Evolutionary conservation across 2,329 filamentous ascomycete genomes (phyloP).

Genomic region (Colletotrichum orchidophilum): DNA sequence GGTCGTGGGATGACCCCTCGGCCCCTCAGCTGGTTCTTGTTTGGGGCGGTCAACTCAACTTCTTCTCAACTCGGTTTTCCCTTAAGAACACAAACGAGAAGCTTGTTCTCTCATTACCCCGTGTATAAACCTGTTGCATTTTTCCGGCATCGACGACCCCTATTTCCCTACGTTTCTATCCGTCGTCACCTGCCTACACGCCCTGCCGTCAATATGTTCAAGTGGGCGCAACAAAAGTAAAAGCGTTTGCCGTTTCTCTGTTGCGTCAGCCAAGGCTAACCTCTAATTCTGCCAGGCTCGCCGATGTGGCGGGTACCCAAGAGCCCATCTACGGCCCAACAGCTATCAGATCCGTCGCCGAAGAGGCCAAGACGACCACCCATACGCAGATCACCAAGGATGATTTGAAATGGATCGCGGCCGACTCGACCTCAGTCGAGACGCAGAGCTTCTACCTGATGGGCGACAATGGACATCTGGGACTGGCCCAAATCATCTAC

Average conservation of each 20-base stretch:
- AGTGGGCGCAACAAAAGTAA: slow-evolving; percentile 93
- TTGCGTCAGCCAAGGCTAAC: slow-evolving; percentile 36
- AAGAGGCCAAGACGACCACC: slow-evolving; percentile 79
- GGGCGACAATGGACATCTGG: slow-evolving; percentile 79
- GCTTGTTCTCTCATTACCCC: slow-evolving; percentile 6
- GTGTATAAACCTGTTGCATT: slow-evolving; percentile 12
- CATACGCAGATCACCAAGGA: slow-evolving; percentile 83
- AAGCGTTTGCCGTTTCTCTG: slow-evolving; percentile 43
- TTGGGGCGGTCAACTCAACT: slow-evolving; percentile 32
- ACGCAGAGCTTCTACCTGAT: slow-evolving; percentile 94
- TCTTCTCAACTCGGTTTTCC: slow-evolving; percentile 20
- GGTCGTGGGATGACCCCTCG: slow-evolving; percentile 34
- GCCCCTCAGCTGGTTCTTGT: slow-evolving; percentile 25
- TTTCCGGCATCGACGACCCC: background rate
- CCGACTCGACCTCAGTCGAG: slow-evolving; percentile 90
- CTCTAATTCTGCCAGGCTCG: slow-evolving; percentile 58
- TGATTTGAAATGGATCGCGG: slow-evolving; percentile 82
- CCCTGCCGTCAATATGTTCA: slow-evolving; percentile 74
- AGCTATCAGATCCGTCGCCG: slow-evolving; percentile 85
- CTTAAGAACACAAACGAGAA: slow-evolving; percentile 27
- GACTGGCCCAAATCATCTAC: slow-evolving; percentile 92
- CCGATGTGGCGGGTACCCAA: slow-evolving; percentile 90
- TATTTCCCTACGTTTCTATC: background rate
- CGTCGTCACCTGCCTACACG: background rate
- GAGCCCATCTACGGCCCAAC: slow-evolving; percentile 94